Evolutionary conservation across 805 yeast species (phyloP), one percentile per base, ranked within the genome.

Genomic region (Brettanomyces bruxellensis): DNA sequence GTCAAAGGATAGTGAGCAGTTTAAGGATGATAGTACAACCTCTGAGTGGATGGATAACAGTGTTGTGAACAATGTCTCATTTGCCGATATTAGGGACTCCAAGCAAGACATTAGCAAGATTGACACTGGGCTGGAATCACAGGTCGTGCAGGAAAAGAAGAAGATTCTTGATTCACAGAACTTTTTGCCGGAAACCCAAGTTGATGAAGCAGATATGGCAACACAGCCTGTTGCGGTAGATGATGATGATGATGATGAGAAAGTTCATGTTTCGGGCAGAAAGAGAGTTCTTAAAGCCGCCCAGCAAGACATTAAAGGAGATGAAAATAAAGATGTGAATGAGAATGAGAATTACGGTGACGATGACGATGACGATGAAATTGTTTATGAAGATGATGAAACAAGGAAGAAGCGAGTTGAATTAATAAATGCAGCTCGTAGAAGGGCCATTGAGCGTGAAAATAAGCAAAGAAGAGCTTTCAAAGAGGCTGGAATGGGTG

Each of bases 401-500:
- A 49, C 67, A 54, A 58, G 65, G 64, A 48, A 55, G 66, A 36
- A 45, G 13, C 49, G 63, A 5, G 45, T 51, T 11, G 38, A 49
- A 8, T 39, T 50, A 11, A 45, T 61, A 5, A 58, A 53, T 38
- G 56, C 53, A n/a, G 58, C 59, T 1, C 58, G 52, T 41, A 54
- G 50, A 38, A 45, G 44, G 12, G 58, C 59, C 22, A 61, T 58
- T 28, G 44, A 43, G 6, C 50, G 53, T 18, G 52, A 61, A 34
- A 51, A 52, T 40, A 54, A 59, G 42, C 64, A 75, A 44, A 73
- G 66, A 47, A 55, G 66, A 50, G 85, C 79, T 50, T 62, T 82
- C 69, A 83, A 75, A 50, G 66, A 73, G 28, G 71, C 66, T 47
- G 90, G 90, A 3, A 53, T 80, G 18, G 71, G 71, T 45, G 70